Evolutionary conservation across 2,329 filamentous ascomycete species (phyloP).

Genomic region (Cryoendolithus antarcticus): DNA sequence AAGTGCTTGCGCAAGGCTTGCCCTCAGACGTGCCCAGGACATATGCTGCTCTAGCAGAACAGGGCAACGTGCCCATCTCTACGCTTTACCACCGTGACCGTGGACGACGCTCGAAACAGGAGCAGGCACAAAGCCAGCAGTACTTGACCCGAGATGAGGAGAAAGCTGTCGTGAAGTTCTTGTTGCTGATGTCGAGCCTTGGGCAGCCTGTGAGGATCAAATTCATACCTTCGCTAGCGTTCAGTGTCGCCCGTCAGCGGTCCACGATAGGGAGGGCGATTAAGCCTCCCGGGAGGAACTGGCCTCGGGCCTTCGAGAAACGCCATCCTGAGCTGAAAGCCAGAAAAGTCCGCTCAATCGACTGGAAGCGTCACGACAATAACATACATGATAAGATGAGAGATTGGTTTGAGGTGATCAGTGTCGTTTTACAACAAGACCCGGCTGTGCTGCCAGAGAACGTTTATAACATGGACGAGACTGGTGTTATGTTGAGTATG

Average conservation of each 20-base stretch:
- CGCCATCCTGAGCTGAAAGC: conserved; percentile 17
- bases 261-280: conserved; percentile 1
- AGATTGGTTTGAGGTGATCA: conserved; percentile 23
- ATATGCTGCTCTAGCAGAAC: conserved; percentile 5
- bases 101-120: conserved; percentile 6
- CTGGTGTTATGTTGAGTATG: conserved; percentile 20
- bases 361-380: conserved; percentile 16
- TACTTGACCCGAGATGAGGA: conserved; percentile 9
- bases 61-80: conserved; percentile 7
- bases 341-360: conserved; percentile 13
- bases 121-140: conserved; percentile 8
- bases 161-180: conserved; percentile 8
- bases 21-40: conserved; percentile 3
- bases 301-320: conserved; percentile 12
- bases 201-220: conserved; percentile 9
- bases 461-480: conserved; percentile 27
- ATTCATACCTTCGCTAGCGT: conserved; percentile 7
- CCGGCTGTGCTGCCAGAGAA: conserved; percentile 17
- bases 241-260: conserved; percentile 4
- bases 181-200: conserved; percentile 5
- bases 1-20: conserved; percentile 3
- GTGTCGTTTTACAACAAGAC: no score
- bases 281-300: conserved; percentile 7
- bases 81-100: conserved; percentile 10
- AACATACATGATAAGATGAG: conserved; percentile 21